phyloP scores from a whole-genome alignment of 441 rosid genomes.

The Populus trichocarpa region DNA sequence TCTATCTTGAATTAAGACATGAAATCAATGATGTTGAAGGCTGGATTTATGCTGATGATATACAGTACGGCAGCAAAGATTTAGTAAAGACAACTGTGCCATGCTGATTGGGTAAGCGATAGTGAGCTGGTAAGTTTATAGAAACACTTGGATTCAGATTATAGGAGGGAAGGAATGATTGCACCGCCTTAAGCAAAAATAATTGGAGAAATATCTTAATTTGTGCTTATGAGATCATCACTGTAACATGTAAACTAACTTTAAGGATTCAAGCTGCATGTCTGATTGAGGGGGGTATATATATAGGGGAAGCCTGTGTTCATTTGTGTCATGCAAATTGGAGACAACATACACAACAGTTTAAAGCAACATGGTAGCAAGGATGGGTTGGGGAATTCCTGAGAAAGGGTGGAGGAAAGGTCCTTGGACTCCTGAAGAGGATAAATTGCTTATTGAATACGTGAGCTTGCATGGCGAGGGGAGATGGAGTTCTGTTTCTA shows the following conservation, averaged over 20 bases:
- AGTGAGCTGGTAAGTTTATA: slow-evolving; percentile 21
- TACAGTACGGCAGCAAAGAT: not conserved
- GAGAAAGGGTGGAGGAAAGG: slow-evolving; percentile 69
- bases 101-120: slow-evolving; percentile 17
- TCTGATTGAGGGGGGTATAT: not conserved
- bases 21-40: no score
- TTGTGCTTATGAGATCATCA: slow-evolving; percentile 4
- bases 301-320: slow-evolving; percentile 4
- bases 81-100: slow-evolving; percentile 21
- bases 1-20: no score
- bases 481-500: slow-evolving; percentile 65
- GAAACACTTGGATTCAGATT: slow-evolving; percentile 34
- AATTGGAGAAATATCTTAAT: not conserved
- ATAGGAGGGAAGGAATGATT: not conserved
- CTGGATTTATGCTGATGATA: not conserved
- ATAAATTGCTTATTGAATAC: slow-evolving; percentile 50
- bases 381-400: slow-evolving; percentile 47
- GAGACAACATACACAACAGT: slow-evolving; percentile 21
- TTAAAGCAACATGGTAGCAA: slow-evolving; percentile 6
- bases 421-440: slow-evolving; percentile 82
- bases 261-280: not conserved
- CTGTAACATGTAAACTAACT: not conserved
- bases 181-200: not conserved
- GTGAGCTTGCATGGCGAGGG: slow-evolving; percentile 63
- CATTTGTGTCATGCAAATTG: slow-evolving; percentile 29